Evolutionary conservation across 306 rosid species (phyloP).

Genomic region (Malus sylvestris): DNA sequence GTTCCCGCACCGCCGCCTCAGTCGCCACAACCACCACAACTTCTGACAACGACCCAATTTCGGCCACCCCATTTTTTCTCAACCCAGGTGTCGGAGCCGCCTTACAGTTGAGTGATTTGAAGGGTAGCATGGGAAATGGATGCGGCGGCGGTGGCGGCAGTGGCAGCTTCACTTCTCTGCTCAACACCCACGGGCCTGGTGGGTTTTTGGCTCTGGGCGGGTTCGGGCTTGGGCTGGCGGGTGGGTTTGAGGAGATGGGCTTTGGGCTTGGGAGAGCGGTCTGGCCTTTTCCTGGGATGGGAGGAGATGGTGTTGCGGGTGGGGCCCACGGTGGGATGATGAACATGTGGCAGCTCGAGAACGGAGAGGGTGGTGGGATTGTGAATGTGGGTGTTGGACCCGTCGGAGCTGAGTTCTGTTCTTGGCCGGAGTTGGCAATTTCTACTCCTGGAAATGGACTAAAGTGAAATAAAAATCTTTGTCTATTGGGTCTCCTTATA

Average conservation of each 20-base stretch:
- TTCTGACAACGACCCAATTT: constrained; percentile 8
- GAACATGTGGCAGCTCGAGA: constrained; percentile 71
- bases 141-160: constrained; percentile 31
- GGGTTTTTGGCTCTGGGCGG: constrained; percentile 77
- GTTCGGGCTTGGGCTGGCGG: constrained; percentile 69
- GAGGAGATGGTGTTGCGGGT: constrained; percentile 31
- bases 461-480: constrained; percentile 32
- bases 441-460: constrained; percentile 81
- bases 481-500: not conserved
- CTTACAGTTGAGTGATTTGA: constrained; percentile 34
- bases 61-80: constrained; percentile 29
- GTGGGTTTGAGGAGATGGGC: constrained; percentile 62
- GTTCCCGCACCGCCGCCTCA: constrained; percentile 54
- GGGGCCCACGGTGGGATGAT: constrained; percentile 29
- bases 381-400: constrained; percentile 15
- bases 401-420: constrained; percentile 57
- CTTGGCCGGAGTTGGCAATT: constrained; percentile 89
- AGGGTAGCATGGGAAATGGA: constrained; percentile 18
- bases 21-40: not conserved
- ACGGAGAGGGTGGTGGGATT: constrained; percentile 45
- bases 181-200: constrained; percentile 54
- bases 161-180: constrained; percentile 72
- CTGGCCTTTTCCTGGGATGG: constrained; percentile 61
- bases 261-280: constrained; percentile 53
- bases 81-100: constrained; percentile 14